Conservation (phyloP, 768 basidiomycete species). For the Russula dissimulans region DNA sequence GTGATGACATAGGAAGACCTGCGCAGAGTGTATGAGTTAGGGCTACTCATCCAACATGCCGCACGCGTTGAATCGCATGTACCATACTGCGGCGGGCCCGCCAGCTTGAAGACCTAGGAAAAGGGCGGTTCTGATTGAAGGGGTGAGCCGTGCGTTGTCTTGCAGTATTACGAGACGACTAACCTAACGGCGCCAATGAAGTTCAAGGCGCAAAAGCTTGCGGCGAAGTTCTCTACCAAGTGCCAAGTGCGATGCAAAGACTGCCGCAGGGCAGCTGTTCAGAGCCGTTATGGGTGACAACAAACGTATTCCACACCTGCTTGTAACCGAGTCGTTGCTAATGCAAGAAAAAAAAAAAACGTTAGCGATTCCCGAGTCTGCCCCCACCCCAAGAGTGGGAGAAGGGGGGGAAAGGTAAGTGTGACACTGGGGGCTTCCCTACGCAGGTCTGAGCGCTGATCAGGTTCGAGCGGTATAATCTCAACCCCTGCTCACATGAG, state of each 20-base stretch:
- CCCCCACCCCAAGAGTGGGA: conserved; percentile 33
- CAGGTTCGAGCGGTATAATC: conserved; percentile 98
- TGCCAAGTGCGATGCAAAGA: conserved; percentile 83
- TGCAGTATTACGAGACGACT: conserved; percentile 5
- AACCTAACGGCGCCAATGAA: conserved; percentile 85
- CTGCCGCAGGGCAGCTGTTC: conserved; percentile 30
- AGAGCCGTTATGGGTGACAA: not conserved
- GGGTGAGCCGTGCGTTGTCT: conserved; percentile 4
- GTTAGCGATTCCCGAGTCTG: conserved; percentile 41
- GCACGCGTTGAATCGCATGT: not conserved
- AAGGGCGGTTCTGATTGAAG: conserved; percentile 48
- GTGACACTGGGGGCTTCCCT: conserved; percentile 83
- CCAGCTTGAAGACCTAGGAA: conserved; percentile 80
- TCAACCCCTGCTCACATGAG: conserved; percentile 56
- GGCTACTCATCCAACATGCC: not conserved
- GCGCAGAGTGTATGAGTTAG: conserved; percentile 9
- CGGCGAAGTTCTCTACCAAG: conserved; percentile 75
- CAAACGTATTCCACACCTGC: conserved; percentile 40
- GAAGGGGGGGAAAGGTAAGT: conserved; percentile 34
- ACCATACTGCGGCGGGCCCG: conserved; percentile 84
- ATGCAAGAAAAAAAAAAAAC: conserved; percentile 15
- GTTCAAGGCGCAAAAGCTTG: conserved; percentile 82
- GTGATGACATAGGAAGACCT: conserved; percentile 85
- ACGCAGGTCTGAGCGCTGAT: conserved; percentile 96
- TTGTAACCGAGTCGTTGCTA: conserved; percentile 74